Evolutionary conservation across 257 asterid species (phyloP).

Genomic region (Thymus quinquecostatus): DNA sequence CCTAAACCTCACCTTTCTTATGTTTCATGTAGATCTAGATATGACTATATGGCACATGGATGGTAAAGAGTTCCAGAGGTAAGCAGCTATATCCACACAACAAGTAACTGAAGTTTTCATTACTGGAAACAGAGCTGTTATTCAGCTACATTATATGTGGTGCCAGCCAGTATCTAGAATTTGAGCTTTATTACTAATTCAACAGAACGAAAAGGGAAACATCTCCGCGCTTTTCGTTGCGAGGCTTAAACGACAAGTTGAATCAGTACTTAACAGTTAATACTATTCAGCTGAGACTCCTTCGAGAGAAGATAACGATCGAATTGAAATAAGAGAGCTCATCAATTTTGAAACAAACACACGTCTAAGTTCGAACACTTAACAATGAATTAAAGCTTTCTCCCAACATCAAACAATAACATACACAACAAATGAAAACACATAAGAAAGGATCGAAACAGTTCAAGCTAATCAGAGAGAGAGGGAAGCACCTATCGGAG

Average conservation of each 20-base stretch:
- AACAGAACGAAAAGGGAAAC: background rate
- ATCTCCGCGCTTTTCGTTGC: background rate
- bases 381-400: background rate
- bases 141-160: too few species aligned
- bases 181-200: background rate
- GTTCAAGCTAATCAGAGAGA: slow-evolving; percentile 14
- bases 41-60: background rate
- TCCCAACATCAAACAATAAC: background rate
- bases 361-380: background rate
- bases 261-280: too few species aligned
- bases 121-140: background rate
- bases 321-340: background rate
- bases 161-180: background rate
- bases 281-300: too few species aligned
- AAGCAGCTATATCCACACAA: background rate
- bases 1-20: background rate
- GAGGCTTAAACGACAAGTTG: background rate
- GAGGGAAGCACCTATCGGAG: slow-evolving; percentile 55
- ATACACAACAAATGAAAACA: background rate
- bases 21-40: background rate
- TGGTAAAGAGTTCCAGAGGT: background rate
- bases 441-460: background rate
- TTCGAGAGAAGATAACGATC: too few species aligned
- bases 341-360: slow-evolving; percentile 4
- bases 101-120: background rate